phyloP scores from a whole-genome alignment of 2,329 filamentous ascomycete species.

The Sporothrix pallida region DNA sequence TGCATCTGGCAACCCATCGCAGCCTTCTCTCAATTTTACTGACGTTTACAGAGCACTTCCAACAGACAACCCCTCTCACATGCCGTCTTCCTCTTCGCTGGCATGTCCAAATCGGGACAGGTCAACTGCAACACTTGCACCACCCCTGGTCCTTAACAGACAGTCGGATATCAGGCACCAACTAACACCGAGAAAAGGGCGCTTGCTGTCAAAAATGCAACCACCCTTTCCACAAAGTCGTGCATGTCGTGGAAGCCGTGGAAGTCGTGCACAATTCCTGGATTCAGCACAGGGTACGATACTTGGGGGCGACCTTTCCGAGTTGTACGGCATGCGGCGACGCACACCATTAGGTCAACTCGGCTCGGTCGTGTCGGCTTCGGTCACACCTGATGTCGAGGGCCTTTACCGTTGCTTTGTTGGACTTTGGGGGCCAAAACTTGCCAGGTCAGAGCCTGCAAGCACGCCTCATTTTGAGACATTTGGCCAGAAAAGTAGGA shows the following conservation, averaged over 20 bases:
- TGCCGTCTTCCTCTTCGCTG: constrained; percentile 15
- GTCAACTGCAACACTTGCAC: not conserved
- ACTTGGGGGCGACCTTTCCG: not conserved
- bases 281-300: not conserved
- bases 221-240: not conserved
- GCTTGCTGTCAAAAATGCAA: constrained; percentile 24
- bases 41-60: not conserved
- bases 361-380: constrained; percentile 12
- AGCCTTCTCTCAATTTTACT: too few relatives aligned
- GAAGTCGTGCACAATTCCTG: not conserved
- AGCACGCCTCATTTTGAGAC: not conserved
- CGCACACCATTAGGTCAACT: not conserved
- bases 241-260: not conserved
- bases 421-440: constrained; percentile 16
- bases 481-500: not conserved
- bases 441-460: constrained; percentile 7
- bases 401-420: not conserved
- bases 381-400: not conserved
- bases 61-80: constrained; percentile 15
- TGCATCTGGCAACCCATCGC: too few relatives aligned
- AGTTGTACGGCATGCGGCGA: not conserved
- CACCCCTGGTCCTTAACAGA: constrained; percentile 4
- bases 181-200: constrained; percentile 7
- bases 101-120: constrained; percentile 27
- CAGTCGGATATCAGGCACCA: constrained; percentile 19